Conservation (phyloP, 208 protist genomes). For the Trypanosoma avium region DNA sequence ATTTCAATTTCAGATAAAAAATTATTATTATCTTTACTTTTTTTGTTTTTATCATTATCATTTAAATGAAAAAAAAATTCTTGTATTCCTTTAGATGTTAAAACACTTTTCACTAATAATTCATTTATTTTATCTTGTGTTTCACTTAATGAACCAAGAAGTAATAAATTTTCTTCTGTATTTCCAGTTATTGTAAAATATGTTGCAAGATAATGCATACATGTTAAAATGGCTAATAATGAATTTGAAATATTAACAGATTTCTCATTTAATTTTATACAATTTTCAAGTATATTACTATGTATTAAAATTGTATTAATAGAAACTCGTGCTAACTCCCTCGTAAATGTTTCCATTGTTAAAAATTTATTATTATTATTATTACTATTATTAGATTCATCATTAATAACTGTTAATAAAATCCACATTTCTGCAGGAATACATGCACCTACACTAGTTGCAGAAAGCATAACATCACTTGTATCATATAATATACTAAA, state of each 20-base stretch:
- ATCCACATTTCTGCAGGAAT: constrained; percentile 60
- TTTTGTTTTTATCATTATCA: not conserved
- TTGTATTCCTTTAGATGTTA: constrained; percentile 24
- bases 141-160: constrained; percentile 32
- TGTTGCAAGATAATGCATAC: constrained; percentile 52
- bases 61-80: constrained; percentile 35
- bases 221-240: constrained; percentile 14
- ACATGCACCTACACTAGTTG: constrained; percentile 31
- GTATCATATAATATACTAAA: constrained; percentile 34
- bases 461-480: constrained; percentile 38
- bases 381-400: not conserved
- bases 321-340: constrained; percentile 14
- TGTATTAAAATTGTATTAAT: not conserved
- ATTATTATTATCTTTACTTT: too few relatives aligned
- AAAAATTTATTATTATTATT: not conserved
- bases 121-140: constrained; percentile 32
- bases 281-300: not conserved
- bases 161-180: constrained; percentile 11
- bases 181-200: constrained; percentile 25
- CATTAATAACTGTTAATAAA: constrained; percentile 10
- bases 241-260: not conserved
- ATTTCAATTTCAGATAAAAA: not conserved
- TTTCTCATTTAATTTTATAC: not conserved
- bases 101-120: constrained; percentile 26
- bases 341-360: not conserved